These are phyloP conservation scores for Fallopia convolvulus DNA, from an alignment of 148 eudicot species.

Conservation along the genomic window DNA sequence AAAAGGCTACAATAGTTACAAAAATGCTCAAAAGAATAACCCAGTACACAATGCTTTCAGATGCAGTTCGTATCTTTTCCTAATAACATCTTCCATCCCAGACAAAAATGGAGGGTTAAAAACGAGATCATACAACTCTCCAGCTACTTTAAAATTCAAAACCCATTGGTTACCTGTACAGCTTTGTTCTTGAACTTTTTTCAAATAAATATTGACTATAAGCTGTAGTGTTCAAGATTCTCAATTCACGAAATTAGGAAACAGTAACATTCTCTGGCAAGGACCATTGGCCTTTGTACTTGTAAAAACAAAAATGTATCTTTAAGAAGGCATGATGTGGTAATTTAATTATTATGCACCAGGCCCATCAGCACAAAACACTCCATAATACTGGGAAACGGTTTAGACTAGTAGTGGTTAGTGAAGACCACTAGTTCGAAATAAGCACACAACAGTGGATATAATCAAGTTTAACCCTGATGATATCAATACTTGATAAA, in stretches of 20 bases:
- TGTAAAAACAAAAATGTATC: neutral
- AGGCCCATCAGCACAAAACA: neutral
- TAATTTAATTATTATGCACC: neutral
- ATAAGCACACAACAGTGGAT: neutral
- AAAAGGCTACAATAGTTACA: neutral
- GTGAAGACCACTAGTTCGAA: neutral
- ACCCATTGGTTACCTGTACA: neutral
- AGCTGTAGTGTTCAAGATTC: neutral
- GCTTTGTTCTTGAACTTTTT: neutral
- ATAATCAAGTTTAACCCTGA: neutral
- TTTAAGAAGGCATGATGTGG: constrained; percentile 1
- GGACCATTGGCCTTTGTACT: neutral
- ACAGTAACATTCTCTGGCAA: neutral
- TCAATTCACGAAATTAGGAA: neutral
- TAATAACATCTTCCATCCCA: neutral
- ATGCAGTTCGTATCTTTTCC: neutral
- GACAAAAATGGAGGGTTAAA: neutral
- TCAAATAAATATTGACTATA: neutral
- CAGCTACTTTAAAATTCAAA: neutral
- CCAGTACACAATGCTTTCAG: neutral
- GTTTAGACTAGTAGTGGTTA: neutral
- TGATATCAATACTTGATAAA: neutral
- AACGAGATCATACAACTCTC: neutral
- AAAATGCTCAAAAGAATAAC: neutral
- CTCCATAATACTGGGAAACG: neutral